A percentile compares a stretch with the other conserved stretches of the same genome.
Conservation (phyloP, 1,139 yeast species). For the Candida dubliniensis region DNA sequence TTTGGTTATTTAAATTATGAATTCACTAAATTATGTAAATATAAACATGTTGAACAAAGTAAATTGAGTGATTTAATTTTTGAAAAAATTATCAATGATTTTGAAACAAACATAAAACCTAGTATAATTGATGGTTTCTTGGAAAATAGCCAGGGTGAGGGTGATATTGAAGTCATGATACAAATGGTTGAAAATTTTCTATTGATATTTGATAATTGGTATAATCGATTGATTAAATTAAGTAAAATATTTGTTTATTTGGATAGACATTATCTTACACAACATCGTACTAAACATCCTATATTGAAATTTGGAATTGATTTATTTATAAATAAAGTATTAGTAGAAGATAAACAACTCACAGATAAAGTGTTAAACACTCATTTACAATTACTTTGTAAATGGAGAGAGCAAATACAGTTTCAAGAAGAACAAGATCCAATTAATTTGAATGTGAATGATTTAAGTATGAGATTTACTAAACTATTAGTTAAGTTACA, state of each 20-base stretch:
- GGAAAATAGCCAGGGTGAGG: not conserved
- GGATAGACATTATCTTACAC: constrained; percentile 36
- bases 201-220: constrained; percentile 26
- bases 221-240: constrained; percentile 22
- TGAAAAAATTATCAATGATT: constrained; percentile 21
- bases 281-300: constrained; percentile 29
- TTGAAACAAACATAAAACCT: not conserved
- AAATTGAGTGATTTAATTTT: constrained; percentile 23
- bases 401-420: constrained; percentile 3
- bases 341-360: constrained; percentile 11
- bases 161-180: not conserved
- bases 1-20: constrained; percentile 28
- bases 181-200: constrained; percentile 15
- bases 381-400: not conserved
- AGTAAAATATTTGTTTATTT: constrained; percentile 35
- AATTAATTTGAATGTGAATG: constrained; percentile 1
- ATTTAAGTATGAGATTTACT: constrained; percentile 18
- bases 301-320: constrained; percentile 27
- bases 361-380: constrained; percentile 2
- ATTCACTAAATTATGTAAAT: constrained; percentile 37
- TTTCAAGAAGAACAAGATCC: not conserved
- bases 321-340: constrained; percentile 20
- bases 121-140: constrained; percentile 1
- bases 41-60: constrained; percentile 34
- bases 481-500: constrained; percentile 23